Evolutionary conservation across 2,329 filamentous ascomycete species (phyloP), one percentile per base, ranked within the genome.

Genomic region (Ceratocystis variospora): DNA sequence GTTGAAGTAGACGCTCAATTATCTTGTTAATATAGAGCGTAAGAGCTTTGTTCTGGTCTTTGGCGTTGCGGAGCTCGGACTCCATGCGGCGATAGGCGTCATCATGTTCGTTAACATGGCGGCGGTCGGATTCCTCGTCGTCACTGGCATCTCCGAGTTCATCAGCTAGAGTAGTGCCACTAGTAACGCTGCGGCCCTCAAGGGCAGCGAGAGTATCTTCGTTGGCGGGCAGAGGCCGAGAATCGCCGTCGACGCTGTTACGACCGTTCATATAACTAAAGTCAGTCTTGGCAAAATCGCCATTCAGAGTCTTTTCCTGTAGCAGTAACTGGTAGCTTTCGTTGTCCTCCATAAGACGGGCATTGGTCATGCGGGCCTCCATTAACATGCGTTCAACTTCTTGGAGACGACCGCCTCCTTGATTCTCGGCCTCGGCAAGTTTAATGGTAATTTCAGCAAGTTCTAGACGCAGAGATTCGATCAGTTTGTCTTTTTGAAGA

Each of bases 1-100:
- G 89, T 73, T 96, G 89, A 69, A 99, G 82, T 57, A 99, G 84
- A 66, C 94, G 88, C 75, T 94, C 94, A 74, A 99, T 96, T 75
- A 99, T 97, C 78, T 94, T 96, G 83, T 97, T 96, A 79, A 99
- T 96, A 79, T 99, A 99, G 70, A 97, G 80, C 28, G 91, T 96
- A 71, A 99, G 80, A 37, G 94, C 94, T 79, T 97, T 97, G 80
- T 99, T 97, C 79, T 96, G 87, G 74, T 96, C 93, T 77, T 89
- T 93, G 71, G 90, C 79, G 7, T 83, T 81, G 75, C 88, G 90
- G 70, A 94, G 76, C 72, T 97, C 93, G 10, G 80, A 77, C 74
- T 96, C 92, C 12, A 94, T 79, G 64, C 84, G 85, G 71, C 87
- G 87, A 70, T 83, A 81, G 61, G 77, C 77, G 66, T 85, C 83